These are phyloP conservation scores for Fusarium sulawesiense DNA, from an alignment of 2,329 filamentous ascomycete genomes.

Conservation along the genomic window DNA sequence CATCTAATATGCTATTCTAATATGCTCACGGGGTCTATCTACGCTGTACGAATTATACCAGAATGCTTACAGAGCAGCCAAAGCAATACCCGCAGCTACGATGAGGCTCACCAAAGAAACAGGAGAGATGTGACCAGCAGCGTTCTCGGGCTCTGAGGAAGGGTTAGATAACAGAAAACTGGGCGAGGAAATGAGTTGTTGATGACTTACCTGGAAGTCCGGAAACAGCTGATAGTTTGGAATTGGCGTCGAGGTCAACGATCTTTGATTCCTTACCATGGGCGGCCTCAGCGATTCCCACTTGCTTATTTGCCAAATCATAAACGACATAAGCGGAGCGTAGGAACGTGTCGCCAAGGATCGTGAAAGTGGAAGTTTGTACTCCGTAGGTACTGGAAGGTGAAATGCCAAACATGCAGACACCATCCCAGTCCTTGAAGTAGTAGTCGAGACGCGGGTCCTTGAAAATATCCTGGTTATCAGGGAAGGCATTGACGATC, in stretches of 20 bases:
- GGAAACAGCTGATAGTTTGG: constrained; percentile 56
- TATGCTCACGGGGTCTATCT: not conserved
- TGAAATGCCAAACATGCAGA: constrained; percentile 68
- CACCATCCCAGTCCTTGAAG: constrained; percentile 54
- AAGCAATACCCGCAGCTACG: constrained; percentile 32
- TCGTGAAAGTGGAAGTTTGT: constrained; percentile 48
- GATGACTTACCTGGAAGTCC: constrained; percentile 55
- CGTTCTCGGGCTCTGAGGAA: constrained; percentile 36
- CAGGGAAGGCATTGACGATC: constrained; percentile 58
- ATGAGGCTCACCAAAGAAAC: constrained; percentile 31
- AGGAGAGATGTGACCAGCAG: constrained; percentile 35
- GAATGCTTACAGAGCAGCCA: constrained; percentile 22
- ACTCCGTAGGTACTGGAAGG: constrained; percentile 52
- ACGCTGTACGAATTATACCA: not conserved
- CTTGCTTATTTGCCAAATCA: constrained; percentile 62
- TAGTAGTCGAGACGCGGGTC: constrained; percentile 49
- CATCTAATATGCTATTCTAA: not conserved
- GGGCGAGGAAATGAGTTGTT: not conserved
- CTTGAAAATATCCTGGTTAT: constrained; percentile 54
- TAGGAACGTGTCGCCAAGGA: constrained; percentile 70
- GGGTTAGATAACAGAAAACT: constrained; percentile 28
- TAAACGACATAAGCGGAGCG: constrained; percentile 69
- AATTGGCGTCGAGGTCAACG: constrained; percentile 56
- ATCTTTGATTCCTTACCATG: constrained; percentile 58
- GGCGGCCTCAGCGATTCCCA: constrained; percentile 66